Base-by-base conservation (phyloP, 163 green algal genomes). In the Scenedesmus sp. region DNA sequence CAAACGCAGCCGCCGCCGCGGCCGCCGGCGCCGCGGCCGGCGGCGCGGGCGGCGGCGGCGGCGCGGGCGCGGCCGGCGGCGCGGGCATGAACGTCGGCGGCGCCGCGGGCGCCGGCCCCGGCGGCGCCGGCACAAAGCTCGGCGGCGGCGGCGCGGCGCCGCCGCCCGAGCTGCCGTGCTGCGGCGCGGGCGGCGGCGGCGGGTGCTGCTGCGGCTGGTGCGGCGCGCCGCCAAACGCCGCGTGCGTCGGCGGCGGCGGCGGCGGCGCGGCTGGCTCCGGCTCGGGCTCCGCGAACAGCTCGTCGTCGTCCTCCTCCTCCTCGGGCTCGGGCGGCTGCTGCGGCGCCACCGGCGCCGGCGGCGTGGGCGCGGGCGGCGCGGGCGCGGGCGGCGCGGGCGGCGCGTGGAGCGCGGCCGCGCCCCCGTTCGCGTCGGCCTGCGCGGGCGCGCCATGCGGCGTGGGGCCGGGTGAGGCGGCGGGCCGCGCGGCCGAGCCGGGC, bases 371-470 rank as follows among this genome's bases (percentile, higher is more conserved):
- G 53, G 42, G 18, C 26, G 24, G 34, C 11, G 51, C 13, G 7
- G 42, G 9, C 36, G 63, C n/a, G 62, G 26, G 15, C 60, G 54
- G 26, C 50, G 48, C 22, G 63, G 60, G 54, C 14, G 24, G 33
- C 5, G 31, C 67, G 17, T n/a, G n/a, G n/a, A n/a, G n/a, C n/a
- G n/a, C n/a, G n/a, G n/a, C n/a, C n/a, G n/a, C n/a, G n/a, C 67
- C 67, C 20, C 67, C 67, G 6, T 76, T 76, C 13, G 67, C 67
- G 20, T 76, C 67, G 20, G 67, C 33, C 62, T 70, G 62, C 62
- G 34, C n/a, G n/a, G n/a, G 62, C 62, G 33, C 13, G 5, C n/a
- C 31, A 47, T 10, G 39, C 39, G 10, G 39, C 7, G 39, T 6
- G 7, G 39, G 39, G 39, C 7, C 39, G 39, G 7, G 39, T 6